Evolutionary conservation across 306 rosid genomes (phyloP), one percentile per base, ranked within the genome.

Genomic region (Benincasa hispida): DNA sequence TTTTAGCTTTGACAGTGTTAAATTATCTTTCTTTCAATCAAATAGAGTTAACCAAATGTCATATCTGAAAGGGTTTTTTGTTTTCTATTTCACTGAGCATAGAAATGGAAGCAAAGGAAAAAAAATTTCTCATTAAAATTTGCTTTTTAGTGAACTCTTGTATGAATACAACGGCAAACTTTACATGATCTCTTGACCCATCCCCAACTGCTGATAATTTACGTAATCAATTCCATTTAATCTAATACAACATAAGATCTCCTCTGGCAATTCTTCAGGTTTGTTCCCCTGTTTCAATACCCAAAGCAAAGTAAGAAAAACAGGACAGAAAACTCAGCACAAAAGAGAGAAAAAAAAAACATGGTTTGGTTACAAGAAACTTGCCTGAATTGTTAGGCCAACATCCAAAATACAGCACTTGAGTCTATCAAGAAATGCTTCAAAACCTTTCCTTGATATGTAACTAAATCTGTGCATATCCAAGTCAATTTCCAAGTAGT

Each of bases 381-480:
- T 86, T 81, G 84, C 99, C 98, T 95, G 99, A 87, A 95, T 92
- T 72, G 98, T 92, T 84, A 95, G 97, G 76, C 99, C 99, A 73
- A 95, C 89, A 62, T 92, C 99, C 75, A 95, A 85, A 79, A 84
- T 56, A 80, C 99, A 92, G 69, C 76, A 39, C 84, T 92, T 95
- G 79, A 95, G 86, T 85, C 98, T 88, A 53, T 90, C 93, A 25
- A 95, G 55, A 85, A 95, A 95, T 45, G 97, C 91, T 87, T 92
- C 99, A 80, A 90, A 95, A 6, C 99, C 99, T 83, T 95, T 95
- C 82, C 97, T 90, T 13, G 98, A 92, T 80, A 95, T 90, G 77
- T 92, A 95, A 74, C 98, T 90, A 75, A 95, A 95, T 88, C 96
- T 92, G 83, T 95, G 99, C 98, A 95, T 95, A 82, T 95, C 99